A percentile compares a stretch with the other conserved stretches of the same genome.
These are phyloP conservation scores for Fusarium mundagurra DNA, from an alignment of 2,329 filamentous ascomycete species.

Conservation along the genomic window DNA sequence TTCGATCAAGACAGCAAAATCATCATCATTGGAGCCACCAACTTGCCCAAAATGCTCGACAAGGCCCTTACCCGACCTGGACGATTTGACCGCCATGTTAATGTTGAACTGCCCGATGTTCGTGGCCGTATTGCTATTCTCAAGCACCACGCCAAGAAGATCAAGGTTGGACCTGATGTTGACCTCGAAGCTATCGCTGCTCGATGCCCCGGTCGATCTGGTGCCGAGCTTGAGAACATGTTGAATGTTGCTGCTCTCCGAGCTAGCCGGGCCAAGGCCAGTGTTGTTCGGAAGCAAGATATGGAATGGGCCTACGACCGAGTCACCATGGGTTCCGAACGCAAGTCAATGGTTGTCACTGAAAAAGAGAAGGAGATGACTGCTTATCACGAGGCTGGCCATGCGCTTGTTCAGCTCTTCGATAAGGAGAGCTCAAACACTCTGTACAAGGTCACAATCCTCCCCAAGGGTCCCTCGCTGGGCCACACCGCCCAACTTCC, in stretches of 20 bases:
- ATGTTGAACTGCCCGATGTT: constrained; percentile 89
- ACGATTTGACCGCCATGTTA: constrained; percentile 93
- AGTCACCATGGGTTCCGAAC: constrained; percentile 95
- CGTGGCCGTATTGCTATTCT: constrained; percentile 92
- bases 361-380: constrained; percentile 95
- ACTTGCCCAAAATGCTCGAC: constrained; percentile 93
- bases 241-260: constrained; percentile 96
- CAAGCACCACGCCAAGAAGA: constrained; percentile 91
- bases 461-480: constrained; percentile 86
- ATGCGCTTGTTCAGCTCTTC: constrained; percentile 89
- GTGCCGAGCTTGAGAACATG: constrained; percentile 95
- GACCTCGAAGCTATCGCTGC: constrained; percentile 86
- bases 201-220: constrained; percentile 90
- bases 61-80: constrained; percentile 94
- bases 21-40: constrained; percentile 95
- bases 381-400: constrained; percentile 96
- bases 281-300: constrained; percentile 78
- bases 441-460: constrained; percentile 96
- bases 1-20: constrained; percentile 95
- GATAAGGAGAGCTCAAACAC: constrained; percentile 75
- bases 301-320: constrained; percentile 99
- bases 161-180: constrained; percentile 82
- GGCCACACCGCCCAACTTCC: constrained; percentile 90
- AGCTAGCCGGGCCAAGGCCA: constrained; percentile 87
- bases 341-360: constrained; percentile 87